Base-by-base conservation (phyloP, 2,329 filamentous ascomycete species). In the Pseudogymnoascus sp. region DNA sequence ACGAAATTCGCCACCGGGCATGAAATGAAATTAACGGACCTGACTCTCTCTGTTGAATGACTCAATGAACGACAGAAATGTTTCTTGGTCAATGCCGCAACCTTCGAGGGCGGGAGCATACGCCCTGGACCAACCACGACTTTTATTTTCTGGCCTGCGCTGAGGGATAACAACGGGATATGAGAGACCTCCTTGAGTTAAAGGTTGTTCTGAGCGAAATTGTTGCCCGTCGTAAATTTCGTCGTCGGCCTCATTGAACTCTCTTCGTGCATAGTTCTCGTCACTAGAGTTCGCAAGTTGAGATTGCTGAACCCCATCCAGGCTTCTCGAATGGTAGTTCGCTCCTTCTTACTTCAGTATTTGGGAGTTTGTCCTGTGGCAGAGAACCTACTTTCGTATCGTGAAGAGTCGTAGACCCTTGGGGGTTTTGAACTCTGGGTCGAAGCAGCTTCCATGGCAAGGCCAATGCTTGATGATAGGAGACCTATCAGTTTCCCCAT, bases 111-210 rank as follows among this genome's bases (percentile, higher is more conserved):
- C 69, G 0, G 81, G 81, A 0, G 81, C 75, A 67, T 84, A 84
- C 0, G 79, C 81, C n/a, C 77, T 75, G 3, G 83, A 72, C 65
- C 84, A 83, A 0, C 81, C 82, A 11, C 81, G 74, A 0, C 71
- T 68, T 60, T 78, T 78, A 33, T 76, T 73, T 30, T 76, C 74
- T 0, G 82, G 81, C 9, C 82, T 76, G 2, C 81, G 72, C 63
- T 84, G 82, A 0, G 80, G 79, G 3, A 84, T 69, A 22, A 84
- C 76, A 22, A 84, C 78, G 0, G 80, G 80, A 58, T 74, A 73
- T n/a, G 75, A 71, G 2, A 80, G 68, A 25, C 58, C 64, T 16
- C 59, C 28, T 28, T 28, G 28, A 42, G 16, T 42, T 42, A 7
- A 14, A 22, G 11, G 39, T 3, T 42, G 14, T 16, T 41, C 28